These are phyloP conservation scores for Botrytis paeoniae DNA, from an alignment of 2,329 filamentous ascomycete genomes.

Conservation along the genomic window DNA sequence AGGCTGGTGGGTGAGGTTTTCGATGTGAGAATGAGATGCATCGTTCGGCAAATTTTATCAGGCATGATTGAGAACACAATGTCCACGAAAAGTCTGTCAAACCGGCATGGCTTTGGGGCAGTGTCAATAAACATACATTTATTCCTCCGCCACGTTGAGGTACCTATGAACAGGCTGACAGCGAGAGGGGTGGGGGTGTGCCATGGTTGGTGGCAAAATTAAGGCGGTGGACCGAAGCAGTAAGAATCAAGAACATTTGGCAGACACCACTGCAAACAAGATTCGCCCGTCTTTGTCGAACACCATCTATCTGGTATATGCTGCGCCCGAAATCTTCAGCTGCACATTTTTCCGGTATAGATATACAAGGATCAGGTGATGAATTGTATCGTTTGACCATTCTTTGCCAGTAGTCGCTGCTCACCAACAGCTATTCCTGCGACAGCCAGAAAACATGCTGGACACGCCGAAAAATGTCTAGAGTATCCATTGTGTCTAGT, in stretches of 20 bases:
- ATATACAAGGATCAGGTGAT: neutral
- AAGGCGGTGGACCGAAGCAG: neutral
- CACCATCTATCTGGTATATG: too few relatives aligned
- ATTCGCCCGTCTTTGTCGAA: too few relatives aligned
- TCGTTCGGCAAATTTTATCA: neutral
- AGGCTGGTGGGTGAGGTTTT: neutral
- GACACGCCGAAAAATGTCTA: too few relatives aligned
- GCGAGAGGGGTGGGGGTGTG: neutral
- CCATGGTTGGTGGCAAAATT: neutral
- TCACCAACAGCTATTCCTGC: neutral
- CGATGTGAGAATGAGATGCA: neutral
- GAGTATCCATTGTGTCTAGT: too few relatives aligned
- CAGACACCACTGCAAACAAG: neutral
- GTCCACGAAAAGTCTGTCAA: rapidly evolving
- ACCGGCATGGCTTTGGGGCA: neutral
- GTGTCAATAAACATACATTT: neutral
- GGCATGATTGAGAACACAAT: neutral
- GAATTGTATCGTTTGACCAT: neutral
- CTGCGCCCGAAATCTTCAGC: neutral
- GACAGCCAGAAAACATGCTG: neutral
- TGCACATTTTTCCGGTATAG: neutral
- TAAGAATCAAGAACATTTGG: neutral
- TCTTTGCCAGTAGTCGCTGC: neutral
- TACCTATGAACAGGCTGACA: neutral
- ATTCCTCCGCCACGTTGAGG: neutral